Percentiles rank a stretch among this genome's conserved stretches.
These are phyloP conservation scores for Stagonosporopsis vannaccii DNA, from an alignment of 2,329 filamentous ascomycete genomes.

Conservation along the genomic window DNA sequence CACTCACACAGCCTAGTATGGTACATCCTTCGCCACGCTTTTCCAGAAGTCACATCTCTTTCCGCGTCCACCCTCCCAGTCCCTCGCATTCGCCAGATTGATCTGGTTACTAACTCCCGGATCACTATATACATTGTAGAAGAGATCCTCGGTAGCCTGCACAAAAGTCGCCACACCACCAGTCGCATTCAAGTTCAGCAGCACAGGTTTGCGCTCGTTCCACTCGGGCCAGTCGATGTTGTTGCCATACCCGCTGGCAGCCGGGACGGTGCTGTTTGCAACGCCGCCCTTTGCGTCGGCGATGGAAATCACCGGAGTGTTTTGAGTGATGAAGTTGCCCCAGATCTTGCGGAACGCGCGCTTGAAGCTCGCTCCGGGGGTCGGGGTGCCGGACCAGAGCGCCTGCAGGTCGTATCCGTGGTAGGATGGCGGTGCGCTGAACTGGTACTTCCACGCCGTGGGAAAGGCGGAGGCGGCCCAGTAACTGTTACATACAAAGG, in stretches of 20 bases:
- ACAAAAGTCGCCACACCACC: slow-evolving; percentile 31
- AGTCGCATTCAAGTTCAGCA: slow-evolving; percentile 43
- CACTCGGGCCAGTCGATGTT: slow-evolving; percentile 42
- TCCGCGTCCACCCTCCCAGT: slow-evolving; percentile 44
- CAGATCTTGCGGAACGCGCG: slow-evolving; percentile 45
- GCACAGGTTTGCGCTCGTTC: slow-evolving; percentile 22
- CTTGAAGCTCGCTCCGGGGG: slow-evolving; percentile 39
- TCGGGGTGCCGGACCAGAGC: slow-evolving; percentile 34
- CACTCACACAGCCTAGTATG: slow-evolving; percentile 21
- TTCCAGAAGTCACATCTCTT: slow-evolving; percentile 44
- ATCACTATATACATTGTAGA: slow-evolving; percentile 40
- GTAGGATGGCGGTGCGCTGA: slow-evolving; percentile 37
- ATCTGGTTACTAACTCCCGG: slow-evolving; percentile 43
- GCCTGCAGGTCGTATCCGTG: slow-evolving; percentile 45
- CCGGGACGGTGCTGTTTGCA: slow-evolving; percentile 32
- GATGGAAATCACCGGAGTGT: slow-evolving; percentile 38
- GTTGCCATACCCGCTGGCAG: slow-evolving; percentile 17
- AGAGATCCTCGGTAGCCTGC: slow-evolving; percentile 31
- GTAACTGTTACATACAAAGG: slow-evolving; percentile 52
- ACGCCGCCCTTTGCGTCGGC: slow-evolving; percentile 38
- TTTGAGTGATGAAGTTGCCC: slow-evolving; percentile 41
- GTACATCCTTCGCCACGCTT: slow-evolving; percentile 32
- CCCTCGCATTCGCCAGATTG: slow-evolving; percentile 33
- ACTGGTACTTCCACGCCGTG: slow-evolving; percentile 46
- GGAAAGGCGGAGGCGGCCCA: slow-evolving; percentile 50